Evolutionary conservation across 768 basidiomycete species (phyloP), one percentile per base, ranked within the genome.

Genomic region (Boletus vinaceobasis): DNA sequence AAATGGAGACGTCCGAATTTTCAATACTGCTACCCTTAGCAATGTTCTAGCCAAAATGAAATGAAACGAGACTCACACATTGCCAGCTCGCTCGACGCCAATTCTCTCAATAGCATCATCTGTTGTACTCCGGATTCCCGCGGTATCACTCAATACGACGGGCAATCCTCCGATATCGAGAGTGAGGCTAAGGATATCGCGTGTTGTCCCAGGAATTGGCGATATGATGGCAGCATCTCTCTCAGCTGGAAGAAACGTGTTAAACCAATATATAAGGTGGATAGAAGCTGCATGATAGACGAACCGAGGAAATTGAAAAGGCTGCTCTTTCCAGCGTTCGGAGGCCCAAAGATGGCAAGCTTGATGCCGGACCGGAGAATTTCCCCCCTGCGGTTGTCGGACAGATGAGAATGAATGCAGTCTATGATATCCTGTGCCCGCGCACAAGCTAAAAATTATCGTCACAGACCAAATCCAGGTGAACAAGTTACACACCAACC

Each of bases 271-370:
- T 17, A 15, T 8, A 21, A 13, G 9, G 11, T n/a, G 37, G 31
- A 48, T 13, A n/a, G 33, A 43, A 1, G 35, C 21, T 10, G 19
- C 37, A 43, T 27, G 1, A 40, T 37, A 11, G 33, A 62, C 71
- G 14, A 61, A 87, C 93, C 89, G 13, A 96, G 75, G 66, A 85
- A 92, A 64, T 96, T 96, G 44, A 93, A 77, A 19, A 93, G 69
- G 63, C 87, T 90, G 64, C 90, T 93, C 73, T 96, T 97, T n/a
- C 93, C 94, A 1, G 88, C 92, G 62, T 97, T 97, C 0, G 94
- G 90, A 23, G 93, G 91, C 1, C 93, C 93, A 64, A 94, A 93
- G 37, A 97, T 94, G 14, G 90, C 87, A 9, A 96, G 75, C 43
- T 83, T 84, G 45, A 95, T 81, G 3, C 93, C 94, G 1, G 84